phyloP scores from a whole-genome alignment of 805 yeast species.

The Kurtzmaniella cleridarum region DNA sequence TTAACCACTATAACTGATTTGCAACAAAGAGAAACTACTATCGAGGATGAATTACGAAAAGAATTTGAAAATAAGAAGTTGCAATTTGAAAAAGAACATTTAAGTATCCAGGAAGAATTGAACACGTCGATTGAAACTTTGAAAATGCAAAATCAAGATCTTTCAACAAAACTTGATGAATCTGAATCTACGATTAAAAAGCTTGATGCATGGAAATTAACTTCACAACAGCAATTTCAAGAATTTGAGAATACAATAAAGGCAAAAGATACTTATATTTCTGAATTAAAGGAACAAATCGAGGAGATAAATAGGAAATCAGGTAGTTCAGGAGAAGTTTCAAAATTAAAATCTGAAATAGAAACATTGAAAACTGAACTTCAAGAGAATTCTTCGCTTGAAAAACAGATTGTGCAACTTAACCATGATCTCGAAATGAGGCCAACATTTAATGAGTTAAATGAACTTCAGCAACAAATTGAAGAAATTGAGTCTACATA shows the following conservation, averaged over 20 bases:
- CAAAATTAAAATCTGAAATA: conserved; percentile 13
- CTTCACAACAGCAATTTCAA: conserved; percentile 11
- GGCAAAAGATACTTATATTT: conserved; percentile 9
- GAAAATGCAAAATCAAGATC: background rate
- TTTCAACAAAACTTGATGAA: conserved; percentile 5
- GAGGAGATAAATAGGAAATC: conserved; percentile 5
- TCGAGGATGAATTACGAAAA: too few relatives aligned
- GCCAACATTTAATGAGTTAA: conserved; percentile 38
- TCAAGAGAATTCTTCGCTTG: conserved; percentile 9
- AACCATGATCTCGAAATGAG: conserved; percentile 28
- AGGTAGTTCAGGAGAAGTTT: conserved; percentile 4
- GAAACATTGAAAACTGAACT: conserved; percentile 6
- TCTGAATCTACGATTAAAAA: conserved; percentile 7
- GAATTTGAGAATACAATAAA: conserved; percentile 10
- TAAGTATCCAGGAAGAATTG: too few relatives aligned
- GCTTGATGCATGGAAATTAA: conserved; percentile 11
- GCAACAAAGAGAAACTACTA: too few relatives aligned
- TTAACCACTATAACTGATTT: too few relatives aligned
- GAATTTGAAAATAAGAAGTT: too few relatives aligned
- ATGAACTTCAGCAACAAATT: conserved; percentile 37
- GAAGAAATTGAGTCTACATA: conserved; percentile 40
- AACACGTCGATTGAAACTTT: background rate
- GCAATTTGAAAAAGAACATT: too few relatives aligned
- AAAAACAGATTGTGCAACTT: conserved; percentile 19
- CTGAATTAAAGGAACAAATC: conserved; percentile 10